These are phyloP conservation scores for Emericellopsis cladophorae DNA, from an alignment of 2,329 filamentous ascomycete species.

Conservation along the genomic window DNA sequence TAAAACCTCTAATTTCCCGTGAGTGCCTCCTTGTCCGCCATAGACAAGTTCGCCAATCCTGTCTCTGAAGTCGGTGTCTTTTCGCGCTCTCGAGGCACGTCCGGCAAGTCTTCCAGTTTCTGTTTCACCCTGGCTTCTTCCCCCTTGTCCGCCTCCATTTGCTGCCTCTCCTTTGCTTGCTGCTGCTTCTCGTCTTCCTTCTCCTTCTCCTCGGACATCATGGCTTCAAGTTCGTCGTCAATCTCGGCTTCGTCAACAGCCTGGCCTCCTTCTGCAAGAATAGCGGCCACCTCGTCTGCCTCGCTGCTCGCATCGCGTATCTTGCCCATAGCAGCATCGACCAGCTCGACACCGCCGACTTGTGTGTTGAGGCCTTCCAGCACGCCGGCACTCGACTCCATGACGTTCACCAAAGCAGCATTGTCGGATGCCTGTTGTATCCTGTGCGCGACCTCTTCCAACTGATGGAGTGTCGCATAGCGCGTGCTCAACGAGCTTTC, in stretches of 20 bases:
- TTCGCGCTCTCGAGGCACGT: constrained; percentile 18
- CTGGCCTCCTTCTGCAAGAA: constrained; percentile 53
- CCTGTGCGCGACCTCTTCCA: constrained; percentile 72
- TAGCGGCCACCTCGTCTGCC: constrained; percentile 69
- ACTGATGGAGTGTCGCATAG: constrained; percentile 60
- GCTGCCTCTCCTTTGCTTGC: constrained; percentile 25
- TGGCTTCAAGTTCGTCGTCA: constrained; percentile 71
- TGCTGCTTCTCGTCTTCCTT: constrained; percentile 38
- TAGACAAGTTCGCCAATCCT: constrained; percentile 18
- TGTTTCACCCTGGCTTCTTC: constrained; percentile 29
- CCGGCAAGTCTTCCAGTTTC: constrained; percentile 37
- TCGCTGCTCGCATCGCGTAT: constrained; percentile 70
- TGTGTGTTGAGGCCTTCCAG: constrained; percentile 62
- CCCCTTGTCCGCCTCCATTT: constrained; percentile 28
- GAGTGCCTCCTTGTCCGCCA: constrained; percentile 6
- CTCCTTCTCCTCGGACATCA: constrained; percentile 49
- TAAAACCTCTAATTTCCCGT: background rate
- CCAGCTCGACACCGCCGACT: constrained; percentile 63
- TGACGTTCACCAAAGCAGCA: constrained; percentile 68
- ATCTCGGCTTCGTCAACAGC: constrained; percentile 69
- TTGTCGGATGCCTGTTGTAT: constrained; percentile 81
- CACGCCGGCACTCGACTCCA: constrained; percentile 65
- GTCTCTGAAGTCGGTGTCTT: constrained; percentile 22
- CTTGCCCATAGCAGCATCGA: constrained; percentile 63
- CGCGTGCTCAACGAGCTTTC: constrained; percentile 63